A percentile compares a stretch with the other conserved stretches of the same genome.
Evolutionary conservation across 1,139 yeast genomes (phyloP).

Genomic region (Sugiyamaella paludigena): DNA sequence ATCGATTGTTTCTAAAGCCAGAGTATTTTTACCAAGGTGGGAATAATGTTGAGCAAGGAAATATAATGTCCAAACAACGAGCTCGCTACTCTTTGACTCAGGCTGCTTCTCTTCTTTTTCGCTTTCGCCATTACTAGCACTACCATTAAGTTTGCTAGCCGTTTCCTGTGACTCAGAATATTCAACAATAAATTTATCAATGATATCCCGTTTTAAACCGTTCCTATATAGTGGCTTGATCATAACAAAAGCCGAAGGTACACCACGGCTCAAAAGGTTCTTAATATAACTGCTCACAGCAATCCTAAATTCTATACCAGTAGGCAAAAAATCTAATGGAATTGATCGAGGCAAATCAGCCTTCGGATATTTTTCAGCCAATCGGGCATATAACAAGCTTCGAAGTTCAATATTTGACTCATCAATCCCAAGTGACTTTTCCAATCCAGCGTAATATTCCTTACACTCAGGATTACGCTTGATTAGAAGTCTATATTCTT

Average conservation of each 20-base stretch:
- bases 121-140: not conserved
- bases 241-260: slow-evolving; percentile 86
- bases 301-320: slow-evolving; percentile 51
- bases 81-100: not conserved
- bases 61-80: slow-evolving; percentile 77
- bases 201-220: slow-evolving; percentile 45
- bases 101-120: not conserved
- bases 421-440: slow-evolving; percentile 51
- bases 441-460: slow-evolving; percentile 63
- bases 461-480: slow-evolving; percentile 84
- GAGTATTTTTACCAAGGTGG: slow-evolving; percentile 47
- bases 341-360: slow-evolving; percentile 77
- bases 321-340: slow-evolving; percentile 66
- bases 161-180: slow-evolving; percentile 38
- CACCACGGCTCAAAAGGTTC: slow-evolving; percentile 69
- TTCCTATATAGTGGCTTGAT: slow-evolving; percentile 75
- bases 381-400: slow-evolving; percentile 53
- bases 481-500: slow-evolving; percentile 64
- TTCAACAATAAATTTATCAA: slow-evolving; percentile 55
- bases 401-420: slow-evolving; percentile 31
- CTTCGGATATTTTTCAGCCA: slow-evolving; percentile 71
- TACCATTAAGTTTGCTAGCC: not conserved
- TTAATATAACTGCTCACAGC: slow-evolving; percentile 54
- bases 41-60: slow-evolving; percentile 81
- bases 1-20: slow-evolving; percentile 58